Base-by-base conservation (phyloP, 2,329 filamentous ascomycete genomes). In the Fusarium brevicatenulatum region DNA sequence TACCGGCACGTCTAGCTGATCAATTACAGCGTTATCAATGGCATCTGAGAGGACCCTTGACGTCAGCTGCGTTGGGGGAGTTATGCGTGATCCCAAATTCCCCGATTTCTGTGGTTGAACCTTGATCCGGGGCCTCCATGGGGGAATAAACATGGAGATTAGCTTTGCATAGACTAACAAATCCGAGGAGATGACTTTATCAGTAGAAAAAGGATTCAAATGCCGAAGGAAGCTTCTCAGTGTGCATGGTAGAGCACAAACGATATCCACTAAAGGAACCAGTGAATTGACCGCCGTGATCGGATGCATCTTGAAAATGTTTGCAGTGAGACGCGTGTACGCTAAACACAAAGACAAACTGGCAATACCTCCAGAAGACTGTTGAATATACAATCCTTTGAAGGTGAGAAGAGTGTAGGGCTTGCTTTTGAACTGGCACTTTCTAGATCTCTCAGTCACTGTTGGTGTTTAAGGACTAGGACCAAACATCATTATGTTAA, bases 41-140 rank as follows among this genome's bases (percentile, higher is more conserved):
- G 49, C 43, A 49, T 50, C 21, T n/a, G 7, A 11, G 36, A n/a
- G 10, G 63, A 23, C 28, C 10, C 15, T 52, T 40, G 64, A 61
- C 63, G 63, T 67, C 34, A 60, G 23, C 12, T 37, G 15, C 42
- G 13, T 30, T 19, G 19, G 18, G 13, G 11, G 32, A 32, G 18
- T 23, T 30, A 30, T 40, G 21, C 23, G 19, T n/a, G 37, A 55
- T 23, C 32, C 49, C 63, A 30, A 40, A 16, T 66, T 43, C 52
- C 64, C 53, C 52, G 25, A 44, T n/a, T 32, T 50, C n/a, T 25
- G 30, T 42, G 63, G 64, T 37, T 46, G 64, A 67, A 56, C 34
- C 53, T 67, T 67, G 64, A 67, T 67, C 64, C 64, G 40, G 46
- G 62, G 44, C 63, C 36, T 47, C 11, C 49, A 57, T 13, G 60